phyloP scores from a whole-genome alignment of 129 eudicot species.

The Daucus carota region DNA sequence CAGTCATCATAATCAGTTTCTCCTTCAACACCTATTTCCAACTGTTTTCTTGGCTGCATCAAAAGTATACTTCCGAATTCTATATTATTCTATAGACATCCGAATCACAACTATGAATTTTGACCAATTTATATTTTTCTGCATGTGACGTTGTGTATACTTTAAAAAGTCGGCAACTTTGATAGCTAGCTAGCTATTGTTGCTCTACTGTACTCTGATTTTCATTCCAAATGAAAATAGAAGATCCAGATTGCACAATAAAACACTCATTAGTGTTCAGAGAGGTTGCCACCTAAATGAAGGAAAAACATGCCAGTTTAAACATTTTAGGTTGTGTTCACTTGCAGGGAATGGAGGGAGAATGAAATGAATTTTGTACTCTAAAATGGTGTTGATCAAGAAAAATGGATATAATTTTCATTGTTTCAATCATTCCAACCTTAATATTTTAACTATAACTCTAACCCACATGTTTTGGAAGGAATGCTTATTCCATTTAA shows the following conservation, averaged over 20 bases:
- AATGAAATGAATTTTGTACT: too few species aligned
- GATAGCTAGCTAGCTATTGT: constrained; percentile 70
- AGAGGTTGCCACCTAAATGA: constrained; percentile 69
- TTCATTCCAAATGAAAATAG: constrained; percentile 87
- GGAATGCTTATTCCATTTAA: too few species aligned
- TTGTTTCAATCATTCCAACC: too few species aligned
- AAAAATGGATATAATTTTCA: too few species aligned
- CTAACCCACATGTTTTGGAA: too few species aligned
- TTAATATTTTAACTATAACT: too few species aligned
- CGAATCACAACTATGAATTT: not conserved
- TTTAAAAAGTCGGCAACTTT: constrained; percentile 90
- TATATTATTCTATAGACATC: not conserved
- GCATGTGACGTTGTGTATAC: constrained; percentile 22
- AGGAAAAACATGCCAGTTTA: not conserved
- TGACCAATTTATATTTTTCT: not conserved
- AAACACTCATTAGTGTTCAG: constrained; percentile 78
- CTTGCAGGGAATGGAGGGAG: too few species aligned
- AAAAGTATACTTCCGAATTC: not conserved
- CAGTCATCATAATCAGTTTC: too few species aligned
- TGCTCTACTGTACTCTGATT: constrained; percentile 79
- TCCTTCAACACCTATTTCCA: too few species aligned
- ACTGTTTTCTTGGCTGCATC: too few species aligned
- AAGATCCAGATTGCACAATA: constrained; percentile 86
- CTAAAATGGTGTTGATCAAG: too few species aligned
- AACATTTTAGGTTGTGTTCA: too few species aligned